phyloP scores from a whole-genome alignment of 805 yeast genomes.

The Debaryomyces tyrocola region DNA sequence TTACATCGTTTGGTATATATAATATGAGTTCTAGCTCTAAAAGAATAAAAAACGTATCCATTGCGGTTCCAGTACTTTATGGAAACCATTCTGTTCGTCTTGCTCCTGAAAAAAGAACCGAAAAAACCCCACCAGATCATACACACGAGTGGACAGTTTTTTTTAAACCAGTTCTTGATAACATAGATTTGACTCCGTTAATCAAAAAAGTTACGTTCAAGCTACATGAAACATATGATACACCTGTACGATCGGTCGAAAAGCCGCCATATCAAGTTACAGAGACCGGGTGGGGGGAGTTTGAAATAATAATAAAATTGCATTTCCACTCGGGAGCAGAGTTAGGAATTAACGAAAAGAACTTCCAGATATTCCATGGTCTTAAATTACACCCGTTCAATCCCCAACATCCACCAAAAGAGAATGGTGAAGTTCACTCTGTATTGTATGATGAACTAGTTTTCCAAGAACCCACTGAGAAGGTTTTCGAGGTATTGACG shows the following conservation, averaged over 20 bases:
- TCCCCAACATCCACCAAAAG: conserved; percentile 35
- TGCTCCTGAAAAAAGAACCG: conserved; percentile 37
- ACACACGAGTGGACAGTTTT: conserved; percentile 96
- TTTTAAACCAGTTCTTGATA: conserved; percentile 67
- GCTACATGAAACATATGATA: conserved; percentile 90
- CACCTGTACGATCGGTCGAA: conserved; percentile 83
- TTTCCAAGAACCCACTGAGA: conserved; percentile 93
- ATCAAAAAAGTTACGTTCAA: conserved; percentile 92
- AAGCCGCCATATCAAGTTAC: conserved; percentile 91
- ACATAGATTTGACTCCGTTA: conserved; percentile 76
- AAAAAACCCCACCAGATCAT: conserved; percentile 70
- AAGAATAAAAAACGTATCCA: conserved; percentile 32
- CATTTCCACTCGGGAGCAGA: conserved; percentile 81
- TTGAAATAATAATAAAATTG: conserved; percentile 85
- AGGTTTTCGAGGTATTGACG: conserved; percentile 76
- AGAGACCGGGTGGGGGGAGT: conserved; percentile 99
- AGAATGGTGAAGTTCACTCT: conserved; percentile 43
- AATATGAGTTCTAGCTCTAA: conserved; percentile 18
- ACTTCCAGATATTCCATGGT: conserved; percentile 82
- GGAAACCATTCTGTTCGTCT: conserved; percentile 41
- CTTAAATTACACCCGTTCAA: conserved; percentile 88
- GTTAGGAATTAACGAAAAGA: conserved; percentile 68
- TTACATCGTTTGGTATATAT: background rate
- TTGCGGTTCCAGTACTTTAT: conserved; percentile 43
- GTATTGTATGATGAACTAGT: conserved; percentile 84